These are phyloP conservation scores for Lipomyces yamanashiensis DNA, from an alignment of 805 yeast species.

Conservation along the genomic window DNA sequence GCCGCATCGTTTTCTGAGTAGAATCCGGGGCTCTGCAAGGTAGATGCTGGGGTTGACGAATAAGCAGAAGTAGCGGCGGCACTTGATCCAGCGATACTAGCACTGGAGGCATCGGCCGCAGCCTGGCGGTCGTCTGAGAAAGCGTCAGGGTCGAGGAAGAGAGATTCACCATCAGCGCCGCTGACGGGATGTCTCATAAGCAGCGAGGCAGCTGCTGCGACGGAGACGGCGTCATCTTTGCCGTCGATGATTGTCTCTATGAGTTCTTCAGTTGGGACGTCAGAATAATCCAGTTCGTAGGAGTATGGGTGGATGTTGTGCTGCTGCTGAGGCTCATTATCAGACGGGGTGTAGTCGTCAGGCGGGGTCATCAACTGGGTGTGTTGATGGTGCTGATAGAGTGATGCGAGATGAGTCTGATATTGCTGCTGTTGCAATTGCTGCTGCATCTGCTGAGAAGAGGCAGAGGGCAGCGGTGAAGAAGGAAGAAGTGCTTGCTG, in stretches of 20 bases:
- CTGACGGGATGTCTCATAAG: constrained; percentile 22
- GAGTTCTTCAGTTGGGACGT: constrained; percentile 9
- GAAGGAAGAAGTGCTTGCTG: background rate
- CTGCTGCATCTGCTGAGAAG: background rate
- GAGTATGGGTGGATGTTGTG: constrained; percentile 1
- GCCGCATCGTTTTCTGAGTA: too few species aligned
- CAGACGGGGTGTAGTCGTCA: constrained; percentile 19
- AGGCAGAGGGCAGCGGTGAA: background rate
- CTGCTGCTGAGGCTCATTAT: too few species aligned
- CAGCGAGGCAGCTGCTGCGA: constrained; percentile 28
- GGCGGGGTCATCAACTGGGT: constrained; percentile 31
- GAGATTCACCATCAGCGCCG: constrained; percentile 3
- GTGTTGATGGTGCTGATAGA: constrained; percentile 5
- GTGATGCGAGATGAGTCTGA: constrained; percentile 9
- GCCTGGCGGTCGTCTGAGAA: constrained; percentile 21
- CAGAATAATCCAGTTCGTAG: constrained; percentile 1
- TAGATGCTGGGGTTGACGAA: too few species aligned
- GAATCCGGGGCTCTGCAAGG: too few species aligned
- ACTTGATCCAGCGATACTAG: background rate
- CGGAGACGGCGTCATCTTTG: constrained; percentile 28
- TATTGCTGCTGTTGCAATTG: constrained; percentile 1
- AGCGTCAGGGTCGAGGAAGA: constrained; percentile 29
- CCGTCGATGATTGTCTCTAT: constrained; percentile 31
- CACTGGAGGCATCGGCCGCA: too few species aligned
- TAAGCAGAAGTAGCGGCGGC: background rate